Conservation (phyloP, 495 filamentous ascomycete genomes). For the Podospora pseudoanserina region DNA sequence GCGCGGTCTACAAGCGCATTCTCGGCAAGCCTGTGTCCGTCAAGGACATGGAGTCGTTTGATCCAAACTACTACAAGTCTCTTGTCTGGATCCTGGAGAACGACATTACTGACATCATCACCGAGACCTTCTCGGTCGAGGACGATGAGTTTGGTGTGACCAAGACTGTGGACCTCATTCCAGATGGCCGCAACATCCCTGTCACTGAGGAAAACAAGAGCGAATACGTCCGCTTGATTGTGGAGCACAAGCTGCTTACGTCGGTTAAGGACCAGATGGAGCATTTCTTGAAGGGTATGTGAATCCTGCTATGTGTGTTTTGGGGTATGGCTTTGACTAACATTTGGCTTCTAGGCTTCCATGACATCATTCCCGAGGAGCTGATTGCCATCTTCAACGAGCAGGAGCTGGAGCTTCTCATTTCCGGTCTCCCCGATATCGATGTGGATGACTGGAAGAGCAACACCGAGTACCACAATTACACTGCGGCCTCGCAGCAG, state of each 20-base stretch:
- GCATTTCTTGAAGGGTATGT: constrained; percentile 84
- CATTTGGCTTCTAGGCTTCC: constrained; percentile 63
- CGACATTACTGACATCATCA: constrained; percentile 97
- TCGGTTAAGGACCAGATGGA: constrained; percentile 94
- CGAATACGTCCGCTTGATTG: constrained; percentile 87
- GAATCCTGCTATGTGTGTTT: background rate
- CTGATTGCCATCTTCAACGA: constrained; percentile 98
- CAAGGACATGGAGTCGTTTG: constrained; percentile 99
- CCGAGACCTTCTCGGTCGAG: constrained; percentile 94
- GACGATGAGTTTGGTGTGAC: constrained; percentile 88
- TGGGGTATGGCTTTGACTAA: constrained; percentile 20
- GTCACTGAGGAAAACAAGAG: constrained; percentile 99
- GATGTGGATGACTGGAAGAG: constrained; percentile 99
- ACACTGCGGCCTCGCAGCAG: constrained; percentile 87
- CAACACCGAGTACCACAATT: constrained; percentile 98
- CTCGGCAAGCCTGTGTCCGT: constrained; percentile 90
- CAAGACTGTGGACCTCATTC: constrained; percentile 79
- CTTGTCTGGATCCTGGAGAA: constrained; percentile 98
- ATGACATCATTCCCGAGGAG: constrained; percentile 94
- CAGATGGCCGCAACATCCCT: constrained; percentile 82
- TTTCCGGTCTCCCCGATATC: constrained; percentile 95
- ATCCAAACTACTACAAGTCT: constrained; percentile 99
- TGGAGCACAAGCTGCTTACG: constrained; percentile 87
- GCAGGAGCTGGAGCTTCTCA: constrained; percentile 93
- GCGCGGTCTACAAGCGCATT: constrained; percentile 97